Base-by-base conservation (phyloP, 2,329 filamentous ascomycete genomes). In the Daldinia sp. region DNA sequence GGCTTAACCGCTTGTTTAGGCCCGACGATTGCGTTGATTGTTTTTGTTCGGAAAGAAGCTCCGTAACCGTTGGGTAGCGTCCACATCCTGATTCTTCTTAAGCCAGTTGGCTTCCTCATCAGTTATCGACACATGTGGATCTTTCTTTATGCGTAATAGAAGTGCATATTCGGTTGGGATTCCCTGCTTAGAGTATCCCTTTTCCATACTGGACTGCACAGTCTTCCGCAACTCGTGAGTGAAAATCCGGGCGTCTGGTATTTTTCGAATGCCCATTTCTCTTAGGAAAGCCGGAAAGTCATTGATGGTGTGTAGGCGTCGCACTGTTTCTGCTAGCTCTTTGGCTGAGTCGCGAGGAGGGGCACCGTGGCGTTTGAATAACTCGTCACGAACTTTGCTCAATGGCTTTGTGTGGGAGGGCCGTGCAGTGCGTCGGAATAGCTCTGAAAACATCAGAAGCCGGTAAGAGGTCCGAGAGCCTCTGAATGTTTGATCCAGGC, bases 391-490 rank as follows among this genome's bases (percentile, higher is more conserved):
- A 33, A 86, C 74, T 54, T 81, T 67, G 2, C 53, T 55, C 3
- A 86, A 76, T 1, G 80, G 70, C 35, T 78, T 80, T 6, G 73
- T 73, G 1, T 77, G 73, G 18, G 71, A 76, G 0, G 79, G 79
- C 2, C 84, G 79, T 3, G 82, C 83, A 0, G 80, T 82, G 54
- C 76, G 80, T 9, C 81, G 81, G 75, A 87, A 86, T 13, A 86
- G 78, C 63, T 84, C 83, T 9, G 82, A 81, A 76, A 87, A 85
- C 84, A 87, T 86, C 28, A 87, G 78, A 3, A 86, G 79, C 1
- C 83, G 81, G 72, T 86, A 86, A 0, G 82, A 84, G 0, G 82
- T 85, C 30, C 76, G 78, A 20, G 79, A 81, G 13, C 81, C 84
- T 13, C 80, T 73, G 72, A 85, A 87, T 0, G 83, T 86, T 69